Percentiles rank a stretch among this genome's conserved stretches.
phyloP scores from a whole-genome alignment of 2,329 filamentous ascomycete genomes.

The Pseudovirgaria hyperparasitica region DNA sequence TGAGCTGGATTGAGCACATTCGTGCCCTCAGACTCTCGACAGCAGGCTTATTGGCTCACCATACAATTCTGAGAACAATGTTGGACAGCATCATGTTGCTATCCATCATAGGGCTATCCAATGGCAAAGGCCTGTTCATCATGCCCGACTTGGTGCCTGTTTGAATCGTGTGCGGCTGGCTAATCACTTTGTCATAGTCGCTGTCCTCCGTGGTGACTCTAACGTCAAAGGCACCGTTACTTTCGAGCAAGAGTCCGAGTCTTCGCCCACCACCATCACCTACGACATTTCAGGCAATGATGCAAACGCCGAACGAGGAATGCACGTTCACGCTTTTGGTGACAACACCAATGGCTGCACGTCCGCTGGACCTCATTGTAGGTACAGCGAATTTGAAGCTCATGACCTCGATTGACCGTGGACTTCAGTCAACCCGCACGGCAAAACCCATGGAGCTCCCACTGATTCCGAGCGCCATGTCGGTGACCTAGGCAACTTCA shows the following conservation, averaged over 20 bases:
- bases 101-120: neutral
- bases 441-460: constrained; percentile 85
- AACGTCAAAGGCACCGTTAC: constrained; percentile 86
- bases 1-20: constrained; percentile 51
- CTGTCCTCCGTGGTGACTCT: constrained; percentile 94
- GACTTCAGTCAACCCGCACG: constrained; percentile 75
- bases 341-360: constrained; percentile 99
- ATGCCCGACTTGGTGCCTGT: neutral
- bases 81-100: constrained; percentile 9
- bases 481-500: constrained; percentile 94
- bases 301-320: constrained; percentile 88
- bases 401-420: constrained; percentile 3
- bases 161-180: constrained; percentile 1
- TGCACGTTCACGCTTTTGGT: constrained; percentile 98
- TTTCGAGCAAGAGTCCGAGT: constrained; percentile 87
- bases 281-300: constrained; percentile 92
- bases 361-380: constrained; percentile 94
- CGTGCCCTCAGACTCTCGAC: constrained; percentile 5
- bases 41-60: constrained; percentile 11
- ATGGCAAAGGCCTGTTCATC: neutral
- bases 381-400: constrained; percentile 23
- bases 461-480: constrained; percentile 78
- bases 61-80: constrained; percentile 1
- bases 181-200: constrained; percentile 46
- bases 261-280: constrained; percentile 68